Evolutionary conservation across 2,329 filamentous ascomycete genomes (phyloP).

Genomic region (Dendryphion nanum): DNA sequence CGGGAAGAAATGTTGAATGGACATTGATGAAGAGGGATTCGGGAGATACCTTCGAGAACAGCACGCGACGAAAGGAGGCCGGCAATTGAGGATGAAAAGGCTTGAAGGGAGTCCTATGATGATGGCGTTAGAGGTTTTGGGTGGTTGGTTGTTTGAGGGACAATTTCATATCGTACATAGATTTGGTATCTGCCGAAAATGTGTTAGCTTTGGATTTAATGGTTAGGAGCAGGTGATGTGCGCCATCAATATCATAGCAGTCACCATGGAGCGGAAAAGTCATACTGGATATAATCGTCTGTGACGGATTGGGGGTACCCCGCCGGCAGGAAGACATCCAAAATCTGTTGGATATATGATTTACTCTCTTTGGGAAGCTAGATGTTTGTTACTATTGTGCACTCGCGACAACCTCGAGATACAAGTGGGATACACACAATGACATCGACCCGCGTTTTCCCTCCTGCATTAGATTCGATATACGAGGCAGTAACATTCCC

Average conservation of each 20-base stretch:
- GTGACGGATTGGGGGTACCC: conserved; percentile 89
- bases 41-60: conserved; percentile 65
- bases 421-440: conserved; percentile 45
- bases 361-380: conserved; percentile 17
- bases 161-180: conserved; percentile 52
- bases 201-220: too few relatives aligned
- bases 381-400: too few relatives aligned
- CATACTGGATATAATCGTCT: conserved; percentile 76
- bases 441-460: conserved; percentile 46
- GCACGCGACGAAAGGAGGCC: conserved; percentile 77
- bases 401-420: too few relatives aligned
- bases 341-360: conserved; percentile 38
- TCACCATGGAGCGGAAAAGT: conserved; percentile 9
- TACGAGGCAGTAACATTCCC: conserved; percentile 51
- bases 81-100: conserved; percentile 80
- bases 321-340: conserved; percentile 79
- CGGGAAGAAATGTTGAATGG: too few relatives aligned
- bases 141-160: not conserved
- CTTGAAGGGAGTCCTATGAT: conserved; percentile 73
- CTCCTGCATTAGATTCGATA: conserved; percentile 38
- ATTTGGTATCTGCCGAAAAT: conserved; percentile 60
- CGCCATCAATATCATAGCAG: too few relatives aligned
- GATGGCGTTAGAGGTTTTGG: conserved; percentile 4
- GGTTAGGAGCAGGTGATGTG: too few relatives aligned
- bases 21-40: too few relatives aligned